phyloP scores from a whole-genome alignment of 208 protist species.

The Crithidia expoeki region DNA sequence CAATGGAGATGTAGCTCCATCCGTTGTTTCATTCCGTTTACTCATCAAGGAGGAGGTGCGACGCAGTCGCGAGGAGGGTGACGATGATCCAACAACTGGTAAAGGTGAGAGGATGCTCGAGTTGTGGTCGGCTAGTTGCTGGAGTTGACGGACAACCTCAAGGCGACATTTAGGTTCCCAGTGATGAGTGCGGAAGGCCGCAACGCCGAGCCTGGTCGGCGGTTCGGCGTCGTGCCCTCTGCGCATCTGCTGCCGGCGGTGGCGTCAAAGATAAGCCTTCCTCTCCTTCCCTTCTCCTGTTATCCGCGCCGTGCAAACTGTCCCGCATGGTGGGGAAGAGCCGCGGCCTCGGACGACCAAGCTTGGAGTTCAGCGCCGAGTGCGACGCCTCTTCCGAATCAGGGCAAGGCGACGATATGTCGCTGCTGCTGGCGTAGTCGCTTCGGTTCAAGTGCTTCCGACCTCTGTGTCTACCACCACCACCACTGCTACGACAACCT shows the following conservation, averaged over 20 bases:
- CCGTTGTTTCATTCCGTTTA: neutral
- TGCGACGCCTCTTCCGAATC: neutral
- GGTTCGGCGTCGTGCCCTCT: neutral
- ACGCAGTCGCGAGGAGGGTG: neutral
- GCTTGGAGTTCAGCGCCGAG: neutral
- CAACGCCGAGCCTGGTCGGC: neutral
- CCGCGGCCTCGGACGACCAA: neutral
- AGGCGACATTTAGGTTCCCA: neutral
- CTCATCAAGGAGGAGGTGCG: neutral
- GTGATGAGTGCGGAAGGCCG: neutral
- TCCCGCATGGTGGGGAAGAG: neutral
- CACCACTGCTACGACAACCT: neutral
- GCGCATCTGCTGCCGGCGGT: neutral
- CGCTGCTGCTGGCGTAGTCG: neutral
- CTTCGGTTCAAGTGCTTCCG: neutral
- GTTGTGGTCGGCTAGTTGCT: neutral
- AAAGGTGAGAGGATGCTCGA: neutral
- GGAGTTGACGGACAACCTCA: neutral
- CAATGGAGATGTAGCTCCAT: neutral
- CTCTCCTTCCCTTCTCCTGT: neutral
- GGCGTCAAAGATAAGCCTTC: neutral
- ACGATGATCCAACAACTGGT: neutral
- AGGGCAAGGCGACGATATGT: neutral
- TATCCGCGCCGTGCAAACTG: neutral
- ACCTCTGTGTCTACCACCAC: neutral